Conservation (phyloP, 2,329 filamentous ascomycete species). For the Talaromyces rugulosus region DNA sequence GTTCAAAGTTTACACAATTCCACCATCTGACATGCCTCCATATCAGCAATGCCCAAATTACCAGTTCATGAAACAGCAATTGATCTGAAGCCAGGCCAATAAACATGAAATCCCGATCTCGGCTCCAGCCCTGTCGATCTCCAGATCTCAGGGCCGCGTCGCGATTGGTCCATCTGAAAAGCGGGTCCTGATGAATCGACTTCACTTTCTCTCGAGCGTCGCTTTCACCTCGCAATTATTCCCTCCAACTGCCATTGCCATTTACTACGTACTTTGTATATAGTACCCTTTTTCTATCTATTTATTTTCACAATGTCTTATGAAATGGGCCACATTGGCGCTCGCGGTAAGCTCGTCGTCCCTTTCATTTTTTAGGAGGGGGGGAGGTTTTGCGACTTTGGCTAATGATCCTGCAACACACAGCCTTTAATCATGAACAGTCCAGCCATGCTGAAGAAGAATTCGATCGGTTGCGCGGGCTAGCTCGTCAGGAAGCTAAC, state of each 20-base stretch:
- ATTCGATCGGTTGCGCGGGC: slow-evolving; percentile 83
- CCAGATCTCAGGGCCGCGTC: not conserved
- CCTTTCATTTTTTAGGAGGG: not conserved
- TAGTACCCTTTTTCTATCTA: not conserved
- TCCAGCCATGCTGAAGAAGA: slow-evolving; percentile 67
- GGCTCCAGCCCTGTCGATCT: slow-evolving; percentile 1
- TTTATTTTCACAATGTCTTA: slow-evolving; percentile 4
- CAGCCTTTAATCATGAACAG: slow-evolving; percentile 69
- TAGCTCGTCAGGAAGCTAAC: slow-evolving; percentile 73
- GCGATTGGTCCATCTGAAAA: not conserved
- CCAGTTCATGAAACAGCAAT: not conserved
- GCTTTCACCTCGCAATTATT: not conserved
- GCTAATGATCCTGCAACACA: not conserved
- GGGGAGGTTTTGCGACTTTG: not conserved
- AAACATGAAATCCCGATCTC: not conserved
- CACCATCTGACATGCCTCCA: not conserved
- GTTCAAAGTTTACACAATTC: not conserved
- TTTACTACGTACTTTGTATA: not conserved
- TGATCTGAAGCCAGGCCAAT: not conserved
- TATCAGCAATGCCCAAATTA: not conserved
- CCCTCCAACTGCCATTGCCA: not conserved
- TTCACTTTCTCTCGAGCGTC: not conserved
- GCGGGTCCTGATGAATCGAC: not conserved
- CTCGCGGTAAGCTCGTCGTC: slow-evolving; percentile 3
- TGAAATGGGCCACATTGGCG: slow-evolving; percentile 12